These are phyloP conservation scores for Bacidia rubella DNA, from an alignment of 495 filamentous ascomycete species.

Conservation along the genomic window DNA sequence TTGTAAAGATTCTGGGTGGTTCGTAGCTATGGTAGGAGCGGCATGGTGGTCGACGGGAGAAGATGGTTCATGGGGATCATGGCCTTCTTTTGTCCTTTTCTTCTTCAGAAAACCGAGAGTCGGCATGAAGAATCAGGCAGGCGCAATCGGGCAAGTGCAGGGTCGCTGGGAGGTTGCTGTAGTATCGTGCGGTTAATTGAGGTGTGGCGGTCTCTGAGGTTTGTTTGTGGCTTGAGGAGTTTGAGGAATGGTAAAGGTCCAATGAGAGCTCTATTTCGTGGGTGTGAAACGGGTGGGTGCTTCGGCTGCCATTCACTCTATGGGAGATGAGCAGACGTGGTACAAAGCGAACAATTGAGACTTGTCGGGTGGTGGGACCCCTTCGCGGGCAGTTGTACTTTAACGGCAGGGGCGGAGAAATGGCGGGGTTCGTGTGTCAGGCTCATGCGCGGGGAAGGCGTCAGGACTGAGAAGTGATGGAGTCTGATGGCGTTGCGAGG, in stretches of 20 bases:
- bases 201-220: background rate
- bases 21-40: slow-evolving; percentile 23
- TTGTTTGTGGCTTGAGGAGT: slow-evolving; percentile 1
- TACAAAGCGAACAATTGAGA: background rate
- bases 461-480: background rate
- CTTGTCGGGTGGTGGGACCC: background rate
- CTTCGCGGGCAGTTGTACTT: background rate
- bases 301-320: slow-evolving; percentile 1
- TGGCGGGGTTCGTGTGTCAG: background rate
- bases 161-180: background rate
- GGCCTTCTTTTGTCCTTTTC: slow-evolving; percentile 78
- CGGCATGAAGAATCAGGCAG: slow-evolving; percentile 16
- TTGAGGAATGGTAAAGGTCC: background rate
- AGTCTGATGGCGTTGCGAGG: background rate
- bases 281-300: slow-evolving; percentile 3
- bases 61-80: slow-evolving; percentile 44
- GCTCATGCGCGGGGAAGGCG: background rate
- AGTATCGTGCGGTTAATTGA: background rate
- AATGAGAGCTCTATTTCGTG: slow-evolving; percentile 3
- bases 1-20: slow-evolving; percentile 23
- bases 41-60: slow-evolving; percentile 42
- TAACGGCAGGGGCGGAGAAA: slow-evolving; percentile 6
- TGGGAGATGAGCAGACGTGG: background rate
- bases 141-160: background rate
- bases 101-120: slow-evolving; percentile 75